Base-by-base conservation (phyloP, 2,329 filamentous ascomycete genomes). In the Emericellopsis atlantica region DNA sequence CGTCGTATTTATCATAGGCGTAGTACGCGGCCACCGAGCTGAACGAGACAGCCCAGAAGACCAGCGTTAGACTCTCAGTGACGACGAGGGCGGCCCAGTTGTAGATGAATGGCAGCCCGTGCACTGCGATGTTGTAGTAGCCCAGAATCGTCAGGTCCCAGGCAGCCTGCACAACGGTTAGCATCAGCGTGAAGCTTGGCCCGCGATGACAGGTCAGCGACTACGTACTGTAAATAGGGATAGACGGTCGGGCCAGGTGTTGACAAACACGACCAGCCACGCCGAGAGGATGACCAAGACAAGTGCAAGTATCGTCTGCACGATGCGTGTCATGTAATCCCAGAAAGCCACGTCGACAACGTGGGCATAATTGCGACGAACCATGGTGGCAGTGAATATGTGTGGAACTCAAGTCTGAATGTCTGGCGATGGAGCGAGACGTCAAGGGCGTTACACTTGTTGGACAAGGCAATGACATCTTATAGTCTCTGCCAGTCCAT, bases 31-130 rank as follows among this genome's bases (percentile, higher is more conserved):
- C 39, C 15, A 41, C 29, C 31, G 39, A 36, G 21, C 12, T 24
- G 16, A 41, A 41, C 3, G 39, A 23, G 21, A 32, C 39, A 29
- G 39, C 39, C 32, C 32, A 35, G 9, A 35, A 36, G 2, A 32
- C 18, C 14, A 41, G 10, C n/a, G 32, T 36, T n/a, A 41, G 21
- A 4, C 14, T 22, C 23, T 41, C 39, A 16, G 39, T 41, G 31
- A 41, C 32, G 31, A 41, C 23, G 32, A 41, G 22, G 18, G 39
- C 39, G 6, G n/a, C 31, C 31, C 32, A 41, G 33, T 41, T 41
- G 39, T 41, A 41, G 22, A 41, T 41, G 39, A 41, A 41, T 15
- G 39, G 39, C 16, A 41, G 21, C 4, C 29, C 39, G 39, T 41
- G 39, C 14, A 41, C 39, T 15, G 39, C 31, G 18, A 41, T 29